A percentile compares a stretch with the other conserved stretches of the same genome.
Evolutionary conservation across 1,139 yeast genomes (phyloP).

Genomic region (Diutina sp.): DNA sequence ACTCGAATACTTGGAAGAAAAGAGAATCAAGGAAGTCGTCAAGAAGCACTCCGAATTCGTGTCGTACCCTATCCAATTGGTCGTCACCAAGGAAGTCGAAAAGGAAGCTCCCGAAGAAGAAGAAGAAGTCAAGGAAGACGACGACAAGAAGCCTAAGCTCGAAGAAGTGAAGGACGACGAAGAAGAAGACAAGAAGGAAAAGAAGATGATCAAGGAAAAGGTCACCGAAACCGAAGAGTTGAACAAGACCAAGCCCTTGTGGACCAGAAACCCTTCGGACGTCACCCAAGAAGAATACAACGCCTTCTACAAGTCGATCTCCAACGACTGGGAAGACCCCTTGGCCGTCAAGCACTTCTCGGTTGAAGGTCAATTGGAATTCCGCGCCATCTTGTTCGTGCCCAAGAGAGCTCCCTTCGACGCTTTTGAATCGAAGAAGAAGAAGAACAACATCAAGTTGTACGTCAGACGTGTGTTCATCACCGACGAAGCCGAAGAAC

Average conservation of each 20-base stretch:
- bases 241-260: conserved; percentile 97
- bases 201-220: conserved; percentile 72
- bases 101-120: conserved; percentile 71
- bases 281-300: conserved; percentile 98
- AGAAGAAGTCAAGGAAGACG: conserved; percentile 34
- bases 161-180: conserved; percentile 52
- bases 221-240: conserved; percentile 92
- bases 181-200: conserved; percentile 43
- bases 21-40: conserved; percentile 98
- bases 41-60: conserved; percentile 99
- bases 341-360: conserved; percentile 99
- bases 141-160: conserved; percentile 25
- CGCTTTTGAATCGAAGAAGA: conserved; percentile 94
- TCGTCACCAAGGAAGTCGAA: conserved; percentile 98
- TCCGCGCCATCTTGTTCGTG: conserved; percentile 93
- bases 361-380: conserved; percentile 99
- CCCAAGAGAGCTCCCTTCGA: conserved; percentile 99
- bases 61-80: conserved; percentile 96
- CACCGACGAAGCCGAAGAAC: conserved; percentile 98
- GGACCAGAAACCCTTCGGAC: conserved; percentile 99
- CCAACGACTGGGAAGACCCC: conserved; percentile 99
- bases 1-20: conserved; percentile 97
- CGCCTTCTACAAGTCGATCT: conserved; percentile 97
- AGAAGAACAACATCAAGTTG: conserved; percentile 97
- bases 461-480: conserved; percentile 99